phyloP scores from a whole-genome alignment of 345 rosid species.

The Crucihimalaya himalaica region DNA sequence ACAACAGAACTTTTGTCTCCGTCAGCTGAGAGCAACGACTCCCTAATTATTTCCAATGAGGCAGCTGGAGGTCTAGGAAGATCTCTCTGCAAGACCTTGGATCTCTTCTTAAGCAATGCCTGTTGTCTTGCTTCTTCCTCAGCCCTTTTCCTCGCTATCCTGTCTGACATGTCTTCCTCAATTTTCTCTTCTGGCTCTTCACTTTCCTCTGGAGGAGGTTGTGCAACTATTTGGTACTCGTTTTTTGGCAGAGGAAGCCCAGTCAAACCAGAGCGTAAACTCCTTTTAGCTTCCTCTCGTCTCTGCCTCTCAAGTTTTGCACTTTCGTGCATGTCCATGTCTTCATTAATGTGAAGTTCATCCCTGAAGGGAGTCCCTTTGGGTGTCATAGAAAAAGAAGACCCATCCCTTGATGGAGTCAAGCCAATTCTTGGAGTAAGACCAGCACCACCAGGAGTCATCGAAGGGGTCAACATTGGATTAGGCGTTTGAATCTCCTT shows the following conservation, averaged over 20 bases:
- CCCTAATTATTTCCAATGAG: conserved; percentile 82
- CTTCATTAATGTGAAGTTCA: conserved; percentile 94
- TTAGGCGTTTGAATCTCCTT: conserved; percentile 92
- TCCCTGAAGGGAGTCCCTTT: conserved; percentile 97
- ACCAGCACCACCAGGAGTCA: conserved; percentile 83
- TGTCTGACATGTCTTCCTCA: conserved; percentile 99
- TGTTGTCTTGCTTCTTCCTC: conserved; percentile 89
- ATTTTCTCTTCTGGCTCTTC: conserved; percentile 93
- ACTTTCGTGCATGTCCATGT: conserved; percentile 74
- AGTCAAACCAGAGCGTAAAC: conserved; percentile 72
- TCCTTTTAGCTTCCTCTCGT: conserved; percentile 77
- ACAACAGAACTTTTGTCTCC: conserved; percentile 93
- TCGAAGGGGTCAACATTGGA: conserved; percentile 85
- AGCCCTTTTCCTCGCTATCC: conserved; percentile 82
- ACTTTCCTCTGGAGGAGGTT: conserved; percentile 72
- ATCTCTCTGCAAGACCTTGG: conserved; percentile 96
- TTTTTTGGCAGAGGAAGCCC: conserved; percentile 93
- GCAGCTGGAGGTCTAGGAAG: conserved; percentile 95
- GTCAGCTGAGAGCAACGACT: conserved; percentile 72
- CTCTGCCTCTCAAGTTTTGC: conserved; percentile 76
- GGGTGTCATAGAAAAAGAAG: conserved; percentile 79
- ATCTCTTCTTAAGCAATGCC: conserved; percentile 91
- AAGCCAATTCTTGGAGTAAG: conserved; percentile 85
- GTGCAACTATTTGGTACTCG: conserved; percentile 88
- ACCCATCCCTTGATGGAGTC: conserved; percentile 93